Conservation (phyloP, 2,329 filamentous ascomycete genomes). For the Aspergillus aculeatus region DNA sequence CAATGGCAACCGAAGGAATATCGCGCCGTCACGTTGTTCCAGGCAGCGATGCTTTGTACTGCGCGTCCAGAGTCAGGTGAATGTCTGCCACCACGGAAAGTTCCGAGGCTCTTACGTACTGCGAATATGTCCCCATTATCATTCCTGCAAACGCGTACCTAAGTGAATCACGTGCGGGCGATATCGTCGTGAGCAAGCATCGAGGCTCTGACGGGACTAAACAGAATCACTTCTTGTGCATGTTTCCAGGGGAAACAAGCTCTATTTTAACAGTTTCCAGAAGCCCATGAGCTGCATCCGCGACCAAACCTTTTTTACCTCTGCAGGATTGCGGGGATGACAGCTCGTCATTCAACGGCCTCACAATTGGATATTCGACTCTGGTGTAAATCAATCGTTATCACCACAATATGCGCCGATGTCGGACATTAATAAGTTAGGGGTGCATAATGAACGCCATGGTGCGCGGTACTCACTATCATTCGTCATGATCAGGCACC, state of each 20-base stretch:
- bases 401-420: neutral
- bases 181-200: too few relatives aligned
- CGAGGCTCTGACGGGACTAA: too few relatives aligned
- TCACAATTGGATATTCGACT: neutral
- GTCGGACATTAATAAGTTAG: neutral
- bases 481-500: neutral
- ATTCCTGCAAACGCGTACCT: too few relatives aligned
- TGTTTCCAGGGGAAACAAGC: neutral
- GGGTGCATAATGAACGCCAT: neutral
- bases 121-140: neutral
- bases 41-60: neutral
- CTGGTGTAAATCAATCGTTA: neutral
- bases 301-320: neutral
- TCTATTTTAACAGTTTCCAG: neutral
- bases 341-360: neutral
- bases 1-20: neutral
- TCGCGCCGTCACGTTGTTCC: neutral
- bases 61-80: neutral
- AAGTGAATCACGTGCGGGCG: too few relatives aligned
- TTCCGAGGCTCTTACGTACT: neutral
- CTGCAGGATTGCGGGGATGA: neutral
- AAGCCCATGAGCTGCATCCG: neutral
- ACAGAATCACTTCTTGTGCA: too few relatives aligned
- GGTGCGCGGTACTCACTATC: neutral
- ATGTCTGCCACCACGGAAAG: neutral